A percentile compares a stretch with the other conserved stretches of the same genome.
phyloP scores from a whole-genome alignment of 352 stramenopile genomes.

The Phytophthora sansomeana region DNA sequence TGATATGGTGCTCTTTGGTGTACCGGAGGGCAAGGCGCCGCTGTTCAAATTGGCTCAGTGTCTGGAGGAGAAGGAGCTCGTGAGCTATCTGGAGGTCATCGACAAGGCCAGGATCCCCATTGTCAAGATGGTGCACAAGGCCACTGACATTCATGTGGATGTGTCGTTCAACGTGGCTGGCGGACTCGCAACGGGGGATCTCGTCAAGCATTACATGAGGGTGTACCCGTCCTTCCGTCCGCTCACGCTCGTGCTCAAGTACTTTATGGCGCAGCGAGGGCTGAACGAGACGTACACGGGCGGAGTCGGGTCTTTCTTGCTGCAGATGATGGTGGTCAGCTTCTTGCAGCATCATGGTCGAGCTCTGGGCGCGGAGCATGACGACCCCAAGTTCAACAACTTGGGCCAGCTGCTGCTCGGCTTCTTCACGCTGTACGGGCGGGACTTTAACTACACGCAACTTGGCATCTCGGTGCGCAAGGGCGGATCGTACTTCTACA shows the following conservation, averaged over 20 bases:
- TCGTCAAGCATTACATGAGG: slow-evolving; percentile 93
- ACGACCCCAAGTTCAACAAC: slow-evolving; percentile 86
- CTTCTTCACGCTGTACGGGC: slow-evolving; percentile 96
- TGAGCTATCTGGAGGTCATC: slow-evolving; percentile 95
- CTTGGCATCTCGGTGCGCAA: slow-evolving; percentile 93
- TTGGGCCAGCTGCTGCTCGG: slow-evolving; percentile 93
- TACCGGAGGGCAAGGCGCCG: slow-evolving; percentile 59
- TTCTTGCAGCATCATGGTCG: slow-evolving; percentile 93
- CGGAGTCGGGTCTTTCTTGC: slow-evolving; percentile 93
- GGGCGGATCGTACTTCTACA: slow-evolving; percentile 94
- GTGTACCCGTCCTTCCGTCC: slow-evolving; percentile 92
- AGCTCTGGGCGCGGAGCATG: slow-evolving; percentile 52
- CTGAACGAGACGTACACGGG: slow-evolving; percentile 96
- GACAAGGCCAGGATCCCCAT: slow-evolving; percentile 95
- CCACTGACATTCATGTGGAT: slow-evolving; percentile 91
- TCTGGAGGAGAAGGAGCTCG: slow-evolving; percentile 70
- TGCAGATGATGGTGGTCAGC: slow-evolving; percentile 96
- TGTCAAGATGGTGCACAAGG: slow-evolving; percentile 95
- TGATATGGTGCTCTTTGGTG: slow-evolving; percentile 93
- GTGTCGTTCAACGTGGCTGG: slow-evolving; percentile 92
- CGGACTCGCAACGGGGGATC: slow-evolving; percentile 84
- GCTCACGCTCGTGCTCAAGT: slow-evolving; percentile 96
- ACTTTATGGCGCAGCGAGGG: slow-evolving; percentile 93
- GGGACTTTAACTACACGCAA: slow-evolving; percentile 95
- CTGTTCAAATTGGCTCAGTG: slow-evolving; percentile 62